Evolutionary conservation across 768 basidiomycete species (phyloP).

Genomic region (Mycena venus): DNA sequence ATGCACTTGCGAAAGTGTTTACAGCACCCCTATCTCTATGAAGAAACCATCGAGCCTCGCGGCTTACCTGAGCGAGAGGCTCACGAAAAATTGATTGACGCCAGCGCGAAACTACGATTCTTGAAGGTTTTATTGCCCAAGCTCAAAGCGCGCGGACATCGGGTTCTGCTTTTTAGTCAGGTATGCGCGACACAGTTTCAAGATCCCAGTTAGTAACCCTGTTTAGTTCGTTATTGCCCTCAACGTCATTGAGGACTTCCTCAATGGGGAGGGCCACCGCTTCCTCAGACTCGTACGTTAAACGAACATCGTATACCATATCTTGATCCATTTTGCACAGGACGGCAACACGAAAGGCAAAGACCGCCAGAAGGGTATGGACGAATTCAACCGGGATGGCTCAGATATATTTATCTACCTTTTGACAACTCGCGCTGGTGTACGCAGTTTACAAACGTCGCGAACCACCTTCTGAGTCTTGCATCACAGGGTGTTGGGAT

Average conservation of each 20-base stretch:
- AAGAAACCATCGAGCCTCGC: conserved; percentile 82
- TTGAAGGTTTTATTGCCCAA: conserved; percentile 85
- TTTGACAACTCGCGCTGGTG: conserved; percentile 91
- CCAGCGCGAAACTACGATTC: conserved; percentile 87
- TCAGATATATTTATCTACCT: conserved; percentile 95
- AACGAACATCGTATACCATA: not conserved
- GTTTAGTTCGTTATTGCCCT: conserved; percentile 88
- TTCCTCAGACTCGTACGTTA: conserved; percentile 79
- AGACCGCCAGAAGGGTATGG: conserved; percentile 94
- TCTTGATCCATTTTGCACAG: conserved; percentile 51
- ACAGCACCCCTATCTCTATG: conserved; percentile 93
- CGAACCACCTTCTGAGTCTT: conserved; percentile 5
- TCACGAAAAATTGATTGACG: conserved; percentile 86
- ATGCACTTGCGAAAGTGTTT: conserved; percentile 87
- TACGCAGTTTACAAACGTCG: conserved; percentile 40
- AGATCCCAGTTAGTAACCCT: conserved; percentile 5
- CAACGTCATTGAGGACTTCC: conserved; percentile 90
- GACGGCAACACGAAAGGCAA: conserved; percentile 91
- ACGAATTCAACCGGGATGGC: conserved; percentile 89
- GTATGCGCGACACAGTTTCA: conserved; percentile 51
- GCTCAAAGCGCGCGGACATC: conserved; percentile 87
- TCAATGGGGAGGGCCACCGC: conserved; percentile 83
- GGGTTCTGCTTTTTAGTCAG: conserved; percentile 93
- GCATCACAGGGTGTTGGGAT: conserved; percentile 85
- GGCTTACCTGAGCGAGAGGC: conserved; percentile 68